These are phyloP conservation scores for Melanomma pulvis-pyrius DNA, from an alignment of 495 filamentous ascomycete species.

Conservation along the genomic window DNA sequence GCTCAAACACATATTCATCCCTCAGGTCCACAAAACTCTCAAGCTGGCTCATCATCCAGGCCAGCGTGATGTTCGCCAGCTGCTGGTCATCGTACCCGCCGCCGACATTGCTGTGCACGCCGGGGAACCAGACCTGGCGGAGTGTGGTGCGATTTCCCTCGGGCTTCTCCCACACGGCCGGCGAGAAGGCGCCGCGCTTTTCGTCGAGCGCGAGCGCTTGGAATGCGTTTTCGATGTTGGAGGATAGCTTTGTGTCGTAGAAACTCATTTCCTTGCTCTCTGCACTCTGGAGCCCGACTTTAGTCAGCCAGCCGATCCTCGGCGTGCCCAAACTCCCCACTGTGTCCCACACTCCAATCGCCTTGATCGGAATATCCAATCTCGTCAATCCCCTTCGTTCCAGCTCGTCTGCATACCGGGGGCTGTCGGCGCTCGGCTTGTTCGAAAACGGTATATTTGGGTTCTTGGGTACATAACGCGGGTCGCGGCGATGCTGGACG, in stretches of 20 bases:
- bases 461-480: constrained; percentile 57
- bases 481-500: constrained; percentile 59
- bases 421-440: constrained; percentile 56
- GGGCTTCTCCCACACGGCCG: constrained; percentile 64
- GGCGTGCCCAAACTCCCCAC: constrained; percentile 44
- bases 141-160: constrained; percentile 51
- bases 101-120: constrained; percentile 68
- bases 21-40: constrained; percentile 63
- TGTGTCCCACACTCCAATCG: constrained; percentile 48
- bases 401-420: constrained; percentile 43
- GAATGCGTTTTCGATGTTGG: constrained; percentile 67
- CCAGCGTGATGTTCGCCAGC: constrained; percentile 66
- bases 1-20: constrained; percentile 55
- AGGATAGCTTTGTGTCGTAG: constrained; percentile 61
- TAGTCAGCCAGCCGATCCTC: constrained; percentile 33
- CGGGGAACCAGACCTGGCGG: constrained; percentile 75
- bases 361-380: constrained; percentile 45
- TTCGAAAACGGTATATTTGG: constrained; percentile 60
- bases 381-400: constrained; percentile 43
- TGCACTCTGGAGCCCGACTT: constrained; percentile 28
- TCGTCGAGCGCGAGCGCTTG: constrained; percentile 77
- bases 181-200: constrained; percentile 63
- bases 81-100: constrained; percentile 62
- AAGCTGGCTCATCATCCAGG: constrained; percentile 76
- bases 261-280: constrained; percentile 59